Evolutionary conservation across 2,329 filamentous ascomycete genomes (phyloP).

Genomic region (Pseudogymnoascus sp.): DNA sequence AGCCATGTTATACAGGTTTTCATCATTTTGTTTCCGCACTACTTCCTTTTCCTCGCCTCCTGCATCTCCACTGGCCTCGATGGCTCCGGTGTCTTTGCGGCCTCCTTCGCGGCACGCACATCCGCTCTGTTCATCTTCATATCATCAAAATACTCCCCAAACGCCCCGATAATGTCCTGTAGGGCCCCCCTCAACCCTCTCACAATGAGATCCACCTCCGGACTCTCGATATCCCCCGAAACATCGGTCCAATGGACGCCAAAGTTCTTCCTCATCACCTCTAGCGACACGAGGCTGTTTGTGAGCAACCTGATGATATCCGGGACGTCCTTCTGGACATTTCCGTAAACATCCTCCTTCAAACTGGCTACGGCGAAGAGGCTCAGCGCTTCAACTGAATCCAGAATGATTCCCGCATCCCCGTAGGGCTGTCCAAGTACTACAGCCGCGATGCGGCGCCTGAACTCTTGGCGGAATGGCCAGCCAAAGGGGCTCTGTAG

Average conservation of each 20-base stretch:
- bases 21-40: neutral
- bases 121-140: conserved; percentile 64
- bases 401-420: conserved; percentile 58
- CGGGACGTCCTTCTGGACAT: conserved; percentile 76
- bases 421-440: conserved; percentile 69
- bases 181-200: conserved; percentile 58
- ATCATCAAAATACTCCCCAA: conserved; percentile 65
- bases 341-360: conserved; percentile 73
- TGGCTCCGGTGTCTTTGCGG: neutral
- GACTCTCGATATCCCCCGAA: conserved; percentile 44
- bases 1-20: conserved; percentile 8
- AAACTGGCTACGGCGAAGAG: conserved; percentile 66
- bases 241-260: conserved; percentile 75
- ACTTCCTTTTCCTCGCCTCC: conserved; percentile 8
- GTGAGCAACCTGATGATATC: conserved; percentile 68
- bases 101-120: conserved; percentile 62
- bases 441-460: conserved; percentile 54
- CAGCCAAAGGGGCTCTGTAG: conserved; percentile 50
- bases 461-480: conserved; percentile 64
- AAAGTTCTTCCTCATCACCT: conserved; percentile 53
- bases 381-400: conserved; percentile 63
- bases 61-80: conserved; percentile 24
- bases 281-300: conserved; percentile 57
- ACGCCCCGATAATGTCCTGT: conserved; percentile 57
- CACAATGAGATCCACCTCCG: conserved; percentile 66